phyloP scores from a whole-genome alignment of 768 basidiomycete species.

The Imleria badia region DNA sequence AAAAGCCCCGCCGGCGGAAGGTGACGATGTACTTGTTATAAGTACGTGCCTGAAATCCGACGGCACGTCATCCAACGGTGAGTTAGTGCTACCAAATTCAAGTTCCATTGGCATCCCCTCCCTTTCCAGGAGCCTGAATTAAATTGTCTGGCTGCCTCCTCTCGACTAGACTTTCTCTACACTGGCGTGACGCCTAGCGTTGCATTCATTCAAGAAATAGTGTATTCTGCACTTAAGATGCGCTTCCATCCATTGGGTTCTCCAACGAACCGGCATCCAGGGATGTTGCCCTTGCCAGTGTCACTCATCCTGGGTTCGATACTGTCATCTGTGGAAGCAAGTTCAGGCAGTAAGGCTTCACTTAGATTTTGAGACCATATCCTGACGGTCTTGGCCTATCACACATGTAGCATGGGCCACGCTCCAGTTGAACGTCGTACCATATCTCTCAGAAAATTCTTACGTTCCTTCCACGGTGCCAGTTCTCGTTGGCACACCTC shows the following conservation, averaged over 20 bases:
- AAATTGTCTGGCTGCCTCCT: too few relatives aligned
- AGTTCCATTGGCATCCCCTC: too few relatives aligned
- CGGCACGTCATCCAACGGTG: too few relatives aligned
- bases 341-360: conserved; percentile 13
- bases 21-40: too few relatives aligned
- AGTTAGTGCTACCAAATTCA: too few relatives aligned
- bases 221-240: neutral
- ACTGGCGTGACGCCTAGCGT: too few relatives aligned
- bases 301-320: neutral
- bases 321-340: conserved; percentile 12
- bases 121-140: too few relatives aligned
- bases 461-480: conserved; percentile 17
- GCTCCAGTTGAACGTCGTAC: conserved; percentile 23
- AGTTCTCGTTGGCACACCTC: conserved; percentile 26
- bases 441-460: conserved; percentile 11
- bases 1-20: too few relatives aligned
- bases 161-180: too few relatives aligned
- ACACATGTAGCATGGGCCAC: conserved; percentile 25
- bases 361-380: neutral
- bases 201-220: too few relatives aligned
- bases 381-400: neutral
- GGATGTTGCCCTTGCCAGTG: neutral
- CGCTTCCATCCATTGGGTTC: neutral
- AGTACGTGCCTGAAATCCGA: too few relatives aligned
- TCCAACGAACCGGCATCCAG: neutral